Evolutionary conservation across 805 yeast genomes (phyloP).

Genomic region (Metschnikowia shivogae): DNA sequence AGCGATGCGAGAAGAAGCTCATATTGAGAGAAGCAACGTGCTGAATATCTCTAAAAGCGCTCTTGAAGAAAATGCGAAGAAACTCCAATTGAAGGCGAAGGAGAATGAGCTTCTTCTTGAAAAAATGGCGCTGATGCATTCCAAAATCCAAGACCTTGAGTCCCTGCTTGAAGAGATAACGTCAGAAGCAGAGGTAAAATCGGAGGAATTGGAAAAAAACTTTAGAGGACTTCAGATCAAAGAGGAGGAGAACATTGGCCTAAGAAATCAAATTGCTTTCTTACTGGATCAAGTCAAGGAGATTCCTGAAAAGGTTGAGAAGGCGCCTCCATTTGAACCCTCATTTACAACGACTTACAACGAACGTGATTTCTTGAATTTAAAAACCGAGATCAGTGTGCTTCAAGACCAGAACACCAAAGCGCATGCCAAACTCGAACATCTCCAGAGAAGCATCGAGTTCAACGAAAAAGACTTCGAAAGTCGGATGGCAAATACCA

Average conservation of each 20-base stretch:
- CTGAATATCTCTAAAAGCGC: constrained; percentile 11
- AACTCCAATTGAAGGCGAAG: constrained; percentile 3
- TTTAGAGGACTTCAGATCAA: constrained; percentile 21
- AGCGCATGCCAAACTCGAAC: constrained; percentile 18
- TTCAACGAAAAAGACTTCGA: constrained; percentile 19
- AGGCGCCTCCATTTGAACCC: background rate
- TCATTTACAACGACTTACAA: background rate
- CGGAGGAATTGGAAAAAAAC: constrained; percentile 21
- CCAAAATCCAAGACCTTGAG: constrained; percentile 2
- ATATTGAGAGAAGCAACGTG: constrained; percentile 9
- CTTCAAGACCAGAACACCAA: constrained; percentile 20
- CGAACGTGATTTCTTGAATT: constrained; percentile 1
- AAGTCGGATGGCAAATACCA: constrained; percentile 20
- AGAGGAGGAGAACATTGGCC: constrained; percentile 20
- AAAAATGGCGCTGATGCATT: background rate
- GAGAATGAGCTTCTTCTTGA: background rate
- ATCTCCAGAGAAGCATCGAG: constrained; percentile 15
- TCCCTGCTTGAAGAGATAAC: constrained; percentile 1
- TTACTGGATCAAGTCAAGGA: background rate
- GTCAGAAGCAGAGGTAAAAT: constrained; percentile 11
- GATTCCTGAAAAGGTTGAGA: background rate
- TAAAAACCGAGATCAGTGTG: constrained; percentile 8
- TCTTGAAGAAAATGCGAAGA: constrained; percentile 7
- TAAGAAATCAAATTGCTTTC: background rate
- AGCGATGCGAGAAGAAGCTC: constrained; percentile 8